phyloP scores from a whole-genome alignment of 1,139 yeast genomes.

The Geotrichum reessii region DNA sequence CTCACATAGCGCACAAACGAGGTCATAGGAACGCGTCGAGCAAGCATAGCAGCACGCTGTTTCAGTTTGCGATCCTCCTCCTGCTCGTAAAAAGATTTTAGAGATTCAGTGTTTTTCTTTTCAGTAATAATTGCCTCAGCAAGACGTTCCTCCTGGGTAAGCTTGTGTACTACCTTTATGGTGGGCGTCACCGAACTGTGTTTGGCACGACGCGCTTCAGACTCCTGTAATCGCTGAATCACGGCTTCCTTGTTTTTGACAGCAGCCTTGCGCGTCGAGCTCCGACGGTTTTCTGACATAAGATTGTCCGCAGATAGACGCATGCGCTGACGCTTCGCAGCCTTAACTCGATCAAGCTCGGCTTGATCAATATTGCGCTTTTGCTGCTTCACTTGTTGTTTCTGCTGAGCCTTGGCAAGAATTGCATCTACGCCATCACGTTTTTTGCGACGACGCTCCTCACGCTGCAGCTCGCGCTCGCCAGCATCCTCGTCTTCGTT shows the following conservation, averaged over 20 bases:
- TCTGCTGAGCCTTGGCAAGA: slow-evolving; percentile 1
- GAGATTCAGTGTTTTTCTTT: slow-evolving; percentile 61
- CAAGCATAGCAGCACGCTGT: slow-evolving; percentile 65
- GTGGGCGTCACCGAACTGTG: slow-evolving; percentile 37
- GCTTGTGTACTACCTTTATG: slow-evolving; percentile 33
- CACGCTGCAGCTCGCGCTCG: slow-evolving; percentile 33
- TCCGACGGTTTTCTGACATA: slow-evolving; percentile 63
- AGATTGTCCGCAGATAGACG: slow-evolving; percentile 32
- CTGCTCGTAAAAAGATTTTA: slow-evolving; percentile 73
- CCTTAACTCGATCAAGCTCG: slow-evolving; percentile 10
- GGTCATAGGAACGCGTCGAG: slow-evolving; percentile 53
- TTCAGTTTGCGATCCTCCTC: slow-evolving; percentile 75
- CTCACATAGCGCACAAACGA: slow-evolving; percentile 52
- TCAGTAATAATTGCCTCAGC: slow-evolving; percentile 87
- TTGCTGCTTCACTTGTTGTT: slow-evolving; percentile 5
- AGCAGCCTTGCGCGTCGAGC: slow-evolving; percentile 75
- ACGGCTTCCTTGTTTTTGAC: slow-evolving; percentile 73
- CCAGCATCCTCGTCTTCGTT: slow-evolving; percentile 37
- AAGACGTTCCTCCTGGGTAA: slow-evolving; percentile 83
- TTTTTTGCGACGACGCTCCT: slow-evolving; percentile 26
- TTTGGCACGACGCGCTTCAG: slow-evolving; percentile 57
- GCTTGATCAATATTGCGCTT: slow-evolving; percentile 18
- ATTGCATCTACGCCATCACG: slow-evolving; percentile 6
- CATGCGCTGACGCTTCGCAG: slow-evolving; percentile 20
- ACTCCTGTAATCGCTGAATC: slow-evolving; percentile 63